phyloP scores from a whole-genome alignment of 441 rosid genomes.

The Populus tomentosa region DNA sequence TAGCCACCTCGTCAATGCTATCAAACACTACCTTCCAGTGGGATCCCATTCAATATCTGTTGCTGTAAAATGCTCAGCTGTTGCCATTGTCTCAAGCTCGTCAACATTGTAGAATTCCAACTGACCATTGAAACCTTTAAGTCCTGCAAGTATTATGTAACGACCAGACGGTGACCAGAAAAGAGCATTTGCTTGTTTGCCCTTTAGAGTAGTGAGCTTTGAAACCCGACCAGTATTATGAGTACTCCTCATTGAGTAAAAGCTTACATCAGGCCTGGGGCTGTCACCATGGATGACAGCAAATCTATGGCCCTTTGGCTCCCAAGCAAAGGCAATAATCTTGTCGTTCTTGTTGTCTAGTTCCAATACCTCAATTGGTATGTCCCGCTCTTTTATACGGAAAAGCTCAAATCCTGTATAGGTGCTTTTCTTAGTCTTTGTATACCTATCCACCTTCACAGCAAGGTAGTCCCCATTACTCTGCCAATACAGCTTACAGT shows the following conservation, averaged over 20 bases:
- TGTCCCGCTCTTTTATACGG: slow-evolving; percentile 88
- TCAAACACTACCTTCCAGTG: slow-evolving; percentile 65
- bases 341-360: slow-evolving; percentile 94
- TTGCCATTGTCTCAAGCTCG: slow-evolving; percentile 89
- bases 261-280: slow-evolving; percentile 89
- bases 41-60: slow-evolving; percentile 97
- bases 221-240: slow-evolving; percentile 63
- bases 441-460: slow-evolving; percentile 77
- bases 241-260: slow-evolving; percentile 74
- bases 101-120: slow-evolving; percentile 87
- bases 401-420: slow-evolving; percentile 96
- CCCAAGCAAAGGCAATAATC: slow-evolving; percentile 94
- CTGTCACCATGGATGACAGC: slow-evolving; percentile 92
- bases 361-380: slow-evolving; percentile 95
- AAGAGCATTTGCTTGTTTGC: slow-evolving; percentile 90
- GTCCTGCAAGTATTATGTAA: slow-evolving; percentile 77
- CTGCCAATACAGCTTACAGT: slow-evolving; percentile 98
- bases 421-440: slow-evolving; percentile 81
- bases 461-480: slow-evolving; percentile 95
- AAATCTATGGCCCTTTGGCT: slow-evolving; percentile 94
- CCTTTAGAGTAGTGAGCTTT: slow-evolving; percentile 74
- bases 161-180: slow-evolving; percentile 94
- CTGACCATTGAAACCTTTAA: slow-evolving; percentile 92
- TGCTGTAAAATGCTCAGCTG: slow-evolving; percentile 88
- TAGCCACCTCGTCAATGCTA: neutral